phyloP scores from a whole-genome alignment of 768 basidiomycete genomes.

The Suillus bovinus region DNA sequence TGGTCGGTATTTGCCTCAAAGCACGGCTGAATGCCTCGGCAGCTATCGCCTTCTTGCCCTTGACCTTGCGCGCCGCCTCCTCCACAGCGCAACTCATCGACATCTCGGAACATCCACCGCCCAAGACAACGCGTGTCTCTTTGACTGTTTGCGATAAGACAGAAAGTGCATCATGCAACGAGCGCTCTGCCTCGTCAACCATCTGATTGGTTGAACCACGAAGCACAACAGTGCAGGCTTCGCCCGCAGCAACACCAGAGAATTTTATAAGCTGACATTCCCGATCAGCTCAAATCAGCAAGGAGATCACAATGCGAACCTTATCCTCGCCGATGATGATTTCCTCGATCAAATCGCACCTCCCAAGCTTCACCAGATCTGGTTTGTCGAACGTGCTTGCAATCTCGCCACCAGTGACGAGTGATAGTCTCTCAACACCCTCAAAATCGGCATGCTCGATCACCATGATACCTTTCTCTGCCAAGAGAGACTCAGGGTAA shows the following conservation, averaged over 20 bases:
- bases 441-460: slow-evolving; percentile 99
- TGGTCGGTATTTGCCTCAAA: slow-evolving; percentile 91
- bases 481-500: slow-evolving; percentile 94
- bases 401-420: slow-evolving; percentile 98
- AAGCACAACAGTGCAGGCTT: slow-evolving; percentile 98
- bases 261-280: slow-evolving; percentile 89
- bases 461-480: slow-evolving; percentile 92
- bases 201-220: slow-evolving; percentile 98
- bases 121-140: slow-evolving; percentile 92
- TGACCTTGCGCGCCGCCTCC: slow-evolving; percentile 77
- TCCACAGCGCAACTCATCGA: slow-evolving; percentile 95
- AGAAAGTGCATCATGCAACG: slow-evolving; percentile 94
- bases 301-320: slow-evolving; percentile 44
- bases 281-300: slow-evolving; percentile 7
- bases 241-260: slow-evolving; percentile 96
- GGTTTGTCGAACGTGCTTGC: slow-evolving; percentile 93
- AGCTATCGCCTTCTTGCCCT: slow-evolving; percentile 95
- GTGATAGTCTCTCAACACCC: slow-evolving; percentile 91
- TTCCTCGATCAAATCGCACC: slow-evolving; percentile 95
- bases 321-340: slow-evolving; percentile 99
- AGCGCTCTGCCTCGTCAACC: slow-evolving; percentile 98
- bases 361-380: slow-evolving; percentile 88
- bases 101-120: slow-evolving; percentile 99
- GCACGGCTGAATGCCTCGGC: slow-evolving; percentile 90
- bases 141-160: slow-evolving; percentile 97